Evolutionary conservation across 1,284 basidiomycete genomes (phyloP), one percentile per base, ranked within the genome.

Genomic region (Austroboletus rostrupii): DNA sequence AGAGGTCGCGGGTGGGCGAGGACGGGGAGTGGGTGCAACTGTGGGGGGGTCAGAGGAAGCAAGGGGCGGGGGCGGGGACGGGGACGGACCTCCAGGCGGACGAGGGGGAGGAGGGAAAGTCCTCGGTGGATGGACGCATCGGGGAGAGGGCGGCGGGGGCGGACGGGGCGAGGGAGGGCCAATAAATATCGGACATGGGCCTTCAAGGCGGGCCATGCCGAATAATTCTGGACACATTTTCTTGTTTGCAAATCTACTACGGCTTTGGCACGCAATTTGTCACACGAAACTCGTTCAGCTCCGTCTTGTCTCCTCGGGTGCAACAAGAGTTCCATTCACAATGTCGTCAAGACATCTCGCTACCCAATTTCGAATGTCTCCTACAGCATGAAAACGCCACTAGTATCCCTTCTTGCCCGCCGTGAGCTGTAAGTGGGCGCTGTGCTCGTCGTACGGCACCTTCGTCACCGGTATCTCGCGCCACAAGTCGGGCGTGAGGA

Each of bases 401-500:
- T 87, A 91, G 73, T 92, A 90, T 59, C 78, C 78, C 75, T 89
- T 88, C 81, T 91, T 92, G 71, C 81, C 79, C 55, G 84, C 80
- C 50, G 84, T 80, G 60, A 94, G 79, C 71, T 90, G 89, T 56
- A 97, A 79, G 73, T 95, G 91, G 48, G 83, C 87, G 64, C 90
- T 92, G 81, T 92, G 87, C 77, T 96, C 92, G 72, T 97, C 95
- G 77, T 89, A 96, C 28, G 93, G 93, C 64, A 89, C 81, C 72
- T 87, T 88, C 58, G 89, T 90, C 39, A 90, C 78, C 43, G 93
- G 86, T 71, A 97, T 97, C 69, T 97, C 89, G 66, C 86, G 83
- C 96, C 96, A 99, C 67, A 99, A 82, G 74, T 98, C 94, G 58
- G 97, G 96, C 45, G 95, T 97, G 60, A 98, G 87, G 90, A 97